Evolutionary conservation across 768 basidiomycete species (phyloP), one percentile per base, ranked within the genome.

Genomic region (Tephrocybe sp.): DNA sequence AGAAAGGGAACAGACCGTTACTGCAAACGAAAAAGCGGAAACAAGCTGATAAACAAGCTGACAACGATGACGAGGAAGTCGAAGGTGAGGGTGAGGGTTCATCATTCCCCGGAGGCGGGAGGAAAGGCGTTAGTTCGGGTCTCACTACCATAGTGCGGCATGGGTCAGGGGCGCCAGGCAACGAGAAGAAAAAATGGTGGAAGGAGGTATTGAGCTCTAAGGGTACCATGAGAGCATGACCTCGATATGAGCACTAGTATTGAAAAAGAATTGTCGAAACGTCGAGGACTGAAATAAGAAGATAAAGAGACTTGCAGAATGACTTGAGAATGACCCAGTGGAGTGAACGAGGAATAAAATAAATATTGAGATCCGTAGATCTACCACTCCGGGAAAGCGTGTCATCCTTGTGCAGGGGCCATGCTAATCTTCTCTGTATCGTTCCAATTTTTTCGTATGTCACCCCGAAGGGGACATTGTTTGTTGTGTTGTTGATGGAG

Each of bases 371-470:
- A n/a, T n/a, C n/a, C n/a, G n/a, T n/a, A n/a, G n/a, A n/a, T n/a
- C n/a, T n/a, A n/a, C n/a, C n/a, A n/a, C n/a, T n/a, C n/a, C n/a
- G n/a, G n/a, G n/a, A n/a, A n/a, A 91, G 88, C 89, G 90, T 95
- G 93, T 94, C 93, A 95, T 96, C 93, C 94, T 96, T 97, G 92
- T 96, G 94, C 93, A 96, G 93, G 94, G 93, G 92, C 94, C 90
- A 96, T 96, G 93, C 93, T 95, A 94, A 96, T 94, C 93, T 95
- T 95, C 93, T 96, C 92, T 93, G 92, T 94, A 95, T 94, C 89
- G 91, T 93, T 94, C n/a, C n/a, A n/a, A n/a, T n/a, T n/a, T n/a
- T n/a, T n/a, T n/a, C n/a, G n/a, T n/a, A n/a, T 89, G 89, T 84
- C 86, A 86, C 89, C 84, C 85, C 84, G 84, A 87, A 87, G 84